Evolutionary conservation across 768 basidiomycete genomes (phyloP).

Genomic region (Candolleomyces efflorescens): DNA sequence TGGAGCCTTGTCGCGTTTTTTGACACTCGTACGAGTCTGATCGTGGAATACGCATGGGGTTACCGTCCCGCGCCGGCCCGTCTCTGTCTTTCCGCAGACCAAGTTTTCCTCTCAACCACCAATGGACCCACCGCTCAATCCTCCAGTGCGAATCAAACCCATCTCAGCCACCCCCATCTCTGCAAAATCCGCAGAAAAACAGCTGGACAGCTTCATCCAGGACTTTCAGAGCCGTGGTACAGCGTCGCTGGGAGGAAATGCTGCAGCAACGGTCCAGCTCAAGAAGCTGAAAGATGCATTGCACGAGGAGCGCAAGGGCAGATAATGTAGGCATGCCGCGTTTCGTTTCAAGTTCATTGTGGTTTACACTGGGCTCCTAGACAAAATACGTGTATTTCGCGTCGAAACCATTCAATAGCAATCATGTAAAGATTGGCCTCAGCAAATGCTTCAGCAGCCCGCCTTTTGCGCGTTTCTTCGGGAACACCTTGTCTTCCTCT

Average conservation of each 20-base stretch:
- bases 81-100: no score
- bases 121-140: slow-evolving; percentile 48
- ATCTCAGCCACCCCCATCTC: slow-evolving; percentile 32
- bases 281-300: slow-evolving; percentile 52
- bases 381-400: no score
- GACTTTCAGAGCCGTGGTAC: slow-evolving; percentile 45
- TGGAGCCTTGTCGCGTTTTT: neutral
- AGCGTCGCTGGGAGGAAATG: slow-evolving; percentile 46
- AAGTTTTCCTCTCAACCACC: slow-evolving; percentile 9
- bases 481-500: slow-evolving; percentile 24
- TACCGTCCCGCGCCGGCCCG: neutral
- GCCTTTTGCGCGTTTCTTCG: slow-evolving; percentile 23
- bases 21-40: slow-evolving; percentile 14
- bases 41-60: neutral
- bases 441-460: slow-evolving; percentile 6
- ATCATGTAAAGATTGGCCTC: neutral
- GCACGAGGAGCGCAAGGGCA: slow-evolving; percentile 41
- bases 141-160: slow-evolving; percentile 44
- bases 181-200: slow-evolving; percentile 34
- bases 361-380: neutral
- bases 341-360: slow-evolving; percentile 2
- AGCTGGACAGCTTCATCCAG: slow-evolving; percentile 41
- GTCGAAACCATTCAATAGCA: no score
- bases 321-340: slow-evolving; percentile 5
- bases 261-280: slow-evolving; percentile 54